A percentile compares a stretch with the other conserved stretches of the same genome.
Evolutionary conservation across 169 alveolate species (phyloP).

Genomic region (Plasmodium inui): DNA sequence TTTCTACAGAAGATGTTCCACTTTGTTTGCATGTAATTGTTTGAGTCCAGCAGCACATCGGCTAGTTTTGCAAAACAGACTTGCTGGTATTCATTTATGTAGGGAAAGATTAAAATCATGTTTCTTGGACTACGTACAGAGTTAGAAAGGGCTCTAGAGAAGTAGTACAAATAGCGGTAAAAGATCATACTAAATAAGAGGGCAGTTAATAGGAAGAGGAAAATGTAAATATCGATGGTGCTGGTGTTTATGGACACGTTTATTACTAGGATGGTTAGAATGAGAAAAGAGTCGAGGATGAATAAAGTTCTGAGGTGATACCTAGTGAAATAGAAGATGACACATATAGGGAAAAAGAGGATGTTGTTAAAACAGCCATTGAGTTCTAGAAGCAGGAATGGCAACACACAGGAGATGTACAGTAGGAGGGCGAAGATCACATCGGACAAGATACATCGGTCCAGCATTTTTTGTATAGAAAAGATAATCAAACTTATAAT

Average conservation of each 20-base stretch:
- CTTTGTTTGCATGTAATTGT: conserved; percentile 41
- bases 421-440: conserved; percentile 24
- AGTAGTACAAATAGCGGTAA: conserved; percentile 58
- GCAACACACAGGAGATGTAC: conserved; percentile 34
- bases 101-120: conserved; percentile 50
- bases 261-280: conserved; percentile 13
- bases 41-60: conserved; percentile 50
- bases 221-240: conserved; percentile 17
- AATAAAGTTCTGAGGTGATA: conserved; percentile 55
- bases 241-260: conserved; percentile 31
- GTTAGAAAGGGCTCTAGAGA: conserved; percentile 22
- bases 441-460: conserved; percentile 16
- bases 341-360: conserved; percentile 23
- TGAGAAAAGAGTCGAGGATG: conserved; percentile 7
- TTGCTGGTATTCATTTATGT: conserved; percentile 57
- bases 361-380: conserved; percentile 59
- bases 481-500: conserved; percentile 54
- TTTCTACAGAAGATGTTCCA: conserved; percentile 28
- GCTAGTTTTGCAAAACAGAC: conserved; percentile 55
- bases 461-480: conserved; percentile 21
- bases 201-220: conserved; percentile 5
- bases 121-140: conserved; percentile 2
- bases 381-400: conserved; percentile 34
- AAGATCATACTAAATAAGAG: conserved; percentile 26
- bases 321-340: conserved; percentile 35